Conservation (phyloP, 2,329 filamentous ascomycete species). For the Tothia fuscella region DNA sequence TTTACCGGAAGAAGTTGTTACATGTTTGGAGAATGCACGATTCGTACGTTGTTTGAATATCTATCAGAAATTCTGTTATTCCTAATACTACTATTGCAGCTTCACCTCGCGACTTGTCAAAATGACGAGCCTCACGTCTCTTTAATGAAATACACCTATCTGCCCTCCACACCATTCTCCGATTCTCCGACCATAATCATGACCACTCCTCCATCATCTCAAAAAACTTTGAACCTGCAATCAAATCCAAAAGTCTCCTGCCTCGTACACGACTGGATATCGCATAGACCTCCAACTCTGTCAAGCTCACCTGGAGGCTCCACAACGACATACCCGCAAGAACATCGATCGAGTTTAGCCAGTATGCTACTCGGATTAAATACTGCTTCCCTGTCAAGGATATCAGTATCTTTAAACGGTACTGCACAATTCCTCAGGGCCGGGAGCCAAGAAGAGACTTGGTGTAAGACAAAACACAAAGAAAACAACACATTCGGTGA, state of each 20-base stretch:
- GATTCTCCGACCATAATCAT: slow-evolving; percentile 65
- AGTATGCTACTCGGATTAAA: slow-evolving; percentile 83
- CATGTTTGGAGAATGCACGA: slow-evolving; percentile 85
- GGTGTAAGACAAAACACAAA: slow-evolving; percentile 71
- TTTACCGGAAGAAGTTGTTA: slow-evolving; percentile 62
- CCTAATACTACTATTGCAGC: slow-evolving; percentile 38
- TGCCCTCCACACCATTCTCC: slow-evolving; percentile 59
- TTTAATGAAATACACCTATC: slow-evolving; percentile 98
- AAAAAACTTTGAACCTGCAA: slow-evolving; percentile 70
- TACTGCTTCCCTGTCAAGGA: slow-evolving; percentile 72
- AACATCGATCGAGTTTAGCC: slow-evolving; percentile 52
- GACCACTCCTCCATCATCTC: slow-evolving; percentile 70
- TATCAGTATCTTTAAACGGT: slow-evolving; percentile 91
- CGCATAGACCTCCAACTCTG: slow-evolving; percentile 73
- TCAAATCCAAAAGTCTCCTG: slow-evolving; percentile 80
- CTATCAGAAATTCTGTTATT: neutral
- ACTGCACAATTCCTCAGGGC: slow-evolving; percentile 58
- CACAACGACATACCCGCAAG: slow-evolving; percentile 4
- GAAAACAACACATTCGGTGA: slow-evolving; percentile 78
- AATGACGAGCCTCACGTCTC: slow-evolving; percentile 80
- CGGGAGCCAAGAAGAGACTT: slow-evolving; percentile 71
- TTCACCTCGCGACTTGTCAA: slow-evolving; percentile 86
- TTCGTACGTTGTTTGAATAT: slow-evolving; percentile 50
- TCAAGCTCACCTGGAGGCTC: slow-evolving; percentile 39
- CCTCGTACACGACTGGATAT: slow-evolving; percentile 97